These are phyloP conservation scores for Neofusicoccum parvum DNA, from an alignment of 2,329 filamentous ascomycete species.

Conservation along the genomic window DNA sequence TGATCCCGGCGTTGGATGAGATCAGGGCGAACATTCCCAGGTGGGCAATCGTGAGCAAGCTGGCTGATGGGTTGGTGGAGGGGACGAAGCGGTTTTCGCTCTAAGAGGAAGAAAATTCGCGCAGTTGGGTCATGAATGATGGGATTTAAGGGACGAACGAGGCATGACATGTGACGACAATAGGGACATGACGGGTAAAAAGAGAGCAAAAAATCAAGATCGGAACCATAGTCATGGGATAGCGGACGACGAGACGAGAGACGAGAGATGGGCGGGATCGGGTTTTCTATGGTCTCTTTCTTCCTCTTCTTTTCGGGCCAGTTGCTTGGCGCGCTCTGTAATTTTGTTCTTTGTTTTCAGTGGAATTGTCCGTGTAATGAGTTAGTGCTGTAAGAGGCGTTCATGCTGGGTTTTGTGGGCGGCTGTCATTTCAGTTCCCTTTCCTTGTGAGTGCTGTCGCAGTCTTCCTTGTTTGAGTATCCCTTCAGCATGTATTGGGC, in stretches of 20 bases:
- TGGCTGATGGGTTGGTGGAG: constrained; percentile 77
- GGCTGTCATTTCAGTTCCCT: neutral
- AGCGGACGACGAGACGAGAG: neutral
- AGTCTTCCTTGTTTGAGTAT: neutral
- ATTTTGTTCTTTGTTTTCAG: too few relatives aligned
- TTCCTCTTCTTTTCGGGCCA: neutral
- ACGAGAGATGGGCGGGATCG: neutral
- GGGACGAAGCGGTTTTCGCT: constrained; percentile 70
- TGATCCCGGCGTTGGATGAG: constrained; percentile 84
- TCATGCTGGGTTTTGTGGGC: neutral
- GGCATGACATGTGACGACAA: neutral
- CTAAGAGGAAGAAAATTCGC: constrained; percentile 29
- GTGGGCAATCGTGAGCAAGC: constrained; percentile 80
- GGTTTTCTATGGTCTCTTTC: neutral
- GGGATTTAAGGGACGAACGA: neutral
- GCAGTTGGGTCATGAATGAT: neutral
- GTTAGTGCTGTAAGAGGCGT: neutral
- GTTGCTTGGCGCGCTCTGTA: neutral
- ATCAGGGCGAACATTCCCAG: constrained; percentile 71
- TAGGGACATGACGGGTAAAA: neutral
- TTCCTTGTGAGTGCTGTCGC: neutral
- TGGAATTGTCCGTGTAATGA: neutral
- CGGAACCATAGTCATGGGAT: neutral
- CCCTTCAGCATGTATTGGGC: too few relatives aligned
- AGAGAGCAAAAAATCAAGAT: neutral